Evolutionary conservation across 352 stramenopile genomes (phyloP).

Genomic region (Globisporangium nodosum): DNA sequence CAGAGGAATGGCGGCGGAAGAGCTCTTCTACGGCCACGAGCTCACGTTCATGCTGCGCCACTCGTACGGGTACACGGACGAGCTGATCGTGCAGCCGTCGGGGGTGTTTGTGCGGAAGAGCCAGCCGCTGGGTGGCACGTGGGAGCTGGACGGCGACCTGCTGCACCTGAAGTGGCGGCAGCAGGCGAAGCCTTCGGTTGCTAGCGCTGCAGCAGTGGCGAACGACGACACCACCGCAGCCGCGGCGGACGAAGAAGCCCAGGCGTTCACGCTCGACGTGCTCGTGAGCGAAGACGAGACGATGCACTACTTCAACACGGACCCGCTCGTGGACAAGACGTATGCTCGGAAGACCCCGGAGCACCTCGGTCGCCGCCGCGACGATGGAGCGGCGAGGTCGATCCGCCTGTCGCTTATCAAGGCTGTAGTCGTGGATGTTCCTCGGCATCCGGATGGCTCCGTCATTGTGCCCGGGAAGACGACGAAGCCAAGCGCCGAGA

Average conservation of each 20-base stretch:
- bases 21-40: slow-evolving; percentile 76
- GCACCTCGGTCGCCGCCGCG: slow-evolving; percentile 40
- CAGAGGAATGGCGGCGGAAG: slow-evolving; percentile 43
- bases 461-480: slow-evolving; percentile 20
- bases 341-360: slow-evolving; percentile 62
- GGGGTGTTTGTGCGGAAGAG: slow-evolving; percentile 65
- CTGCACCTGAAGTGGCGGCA: slow-evolving; percentile 77
- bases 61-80: slow-evolving; percentile 69
- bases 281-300: slow-evolving; percentile 61
- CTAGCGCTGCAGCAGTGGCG: neutral
- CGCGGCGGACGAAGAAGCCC: slow-evolving; percentile 24
- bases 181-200: slow-evolving; percentile 6
- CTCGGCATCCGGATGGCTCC: slow-evolving; percentile 34
- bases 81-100: slow-evolving; percentile 53
- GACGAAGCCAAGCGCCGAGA: slow-evolving; percentile 2
- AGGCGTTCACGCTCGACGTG: slow-evolving; percentile 69
- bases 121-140: slow-evolving; percentile 63
- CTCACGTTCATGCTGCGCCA: slow-evolving; percentile 78
- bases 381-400: slow-evolving; percentile 26
- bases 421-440: slow-evolving; percentile 45
- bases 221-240: neutral
- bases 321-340: slow-evolving; percentile 50
- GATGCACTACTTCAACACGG: slow-evolving; percentile 78
- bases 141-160: slow-evolving; percentile 73
- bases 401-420: slow-evolving; percentile 69